Conservation (phyloP, 768 basidiomycete genomes). For the Pholiota molesta region DNA sequence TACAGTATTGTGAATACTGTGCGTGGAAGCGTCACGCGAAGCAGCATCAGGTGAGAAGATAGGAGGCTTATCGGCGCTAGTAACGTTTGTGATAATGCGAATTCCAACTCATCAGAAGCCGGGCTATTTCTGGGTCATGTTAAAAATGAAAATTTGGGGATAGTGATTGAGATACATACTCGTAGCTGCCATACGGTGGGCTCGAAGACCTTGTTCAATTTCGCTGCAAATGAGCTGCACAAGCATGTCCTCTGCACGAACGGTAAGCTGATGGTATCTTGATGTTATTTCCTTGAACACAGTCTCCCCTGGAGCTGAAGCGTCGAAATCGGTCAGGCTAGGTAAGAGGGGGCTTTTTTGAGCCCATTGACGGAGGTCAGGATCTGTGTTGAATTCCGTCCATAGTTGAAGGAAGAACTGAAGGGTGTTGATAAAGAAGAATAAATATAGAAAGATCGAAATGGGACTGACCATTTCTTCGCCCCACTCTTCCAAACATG, state of each 20-base stretch:
- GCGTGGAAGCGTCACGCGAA: slow-evolving; percentile 66
- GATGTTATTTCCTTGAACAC: slow-evolving; percentile 80
- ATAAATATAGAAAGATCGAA: slow-evolving; percentile 4
- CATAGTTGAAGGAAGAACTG: slow-evolving; percentile 95
- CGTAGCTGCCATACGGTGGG: slow-evolving; percentile 63
- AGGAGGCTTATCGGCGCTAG: slow-evolving; percentile 77
- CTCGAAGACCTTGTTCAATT: slow-evolving; percentile 73
- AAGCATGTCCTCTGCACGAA: slow-evolving; percentile 87
- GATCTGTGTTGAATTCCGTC: slow-evolving; percentile 71
- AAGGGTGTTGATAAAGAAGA: slow-evolving; percentile 6
- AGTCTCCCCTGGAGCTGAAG: slow-evolving; percentile 55
- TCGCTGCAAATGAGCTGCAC: slow-evolving; percentile 83
- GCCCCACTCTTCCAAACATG: slow-evolving; percentile 78
- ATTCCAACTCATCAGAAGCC: slow-evolving; percentile 17
- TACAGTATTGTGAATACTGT: slow-evolving; percentile 66
- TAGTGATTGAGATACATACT: slow-evolving; percentile 32
- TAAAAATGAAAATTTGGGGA: background rate
- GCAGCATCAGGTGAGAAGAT: slow-evolving; percentile 74
- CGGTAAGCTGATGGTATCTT: slow-evolving; percentile 60
- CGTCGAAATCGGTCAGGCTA: slow-evolving; percentile 32
- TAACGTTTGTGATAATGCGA: slow-evolving; percentile 69
- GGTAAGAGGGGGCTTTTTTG: slow-evolving; percentile 55
- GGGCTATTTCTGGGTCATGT: slow-evolving; percentile 22
- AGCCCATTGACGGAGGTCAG: slow-evolving; percentile 58
- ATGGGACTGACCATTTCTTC: slow-evolving; percentile 76